These are phyloP conservation scores for Penicillium argentinense DNA, from an alignment of 495 filamentous ascomycete genomes.

Conservation along the genomic window DNA sequence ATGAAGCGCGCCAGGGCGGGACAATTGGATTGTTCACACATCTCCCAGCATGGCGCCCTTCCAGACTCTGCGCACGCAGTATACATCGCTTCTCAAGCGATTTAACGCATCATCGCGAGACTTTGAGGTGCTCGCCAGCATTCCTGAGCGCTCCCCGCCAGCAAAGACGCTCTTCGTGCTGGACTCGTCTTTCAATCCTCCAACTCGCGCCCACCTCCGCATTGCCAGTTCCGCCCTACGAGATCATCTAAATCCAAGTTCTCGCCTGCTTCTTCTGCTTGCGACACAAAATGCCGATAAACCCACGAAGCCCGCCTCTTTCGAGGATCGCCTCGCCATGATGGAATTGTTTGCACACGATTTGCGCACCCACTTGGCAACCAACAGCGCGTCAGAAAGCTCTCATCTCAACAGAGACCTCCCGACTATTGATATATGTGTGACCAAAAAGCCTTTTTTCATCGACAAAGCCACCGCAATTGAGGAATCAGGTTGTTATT, in stretches of 20 bases:
- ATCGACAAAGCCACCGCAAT: conserved; percentile 79
- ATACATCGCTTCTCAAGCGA: conserved; percentile 49
- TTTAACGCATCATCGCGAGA: conserved; percentile 56
- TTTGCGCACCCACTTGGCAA: conserved; percentile 39
- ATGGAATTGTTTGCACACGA: conserved; percentile 80
- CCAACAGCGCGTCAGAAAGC: conserved; percentile 3
- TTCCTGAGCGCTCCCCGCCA: conserved; percentile 34
- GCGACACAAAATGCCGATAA: conserved; percentile 95
- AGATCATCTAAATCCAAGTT: conserved; percentile 29
- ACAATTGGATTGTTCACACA: too few relatives aligned
- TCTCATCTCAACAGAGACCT: conserved; percentile 18
- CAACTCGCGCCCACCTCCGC: conserved; percentile 75
- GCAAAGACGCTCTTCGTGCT: conserved; percentile 70
- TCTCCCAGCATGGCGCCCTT: conserved; percentile 43
- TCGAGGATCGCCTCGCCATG: conserved; percentile 80
- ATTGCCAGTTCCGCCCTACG: conserved; percentile 70
- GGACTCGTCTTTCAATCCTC: conserved; percentile 95
- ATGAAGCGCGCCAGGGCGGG: too few relatives aligned
- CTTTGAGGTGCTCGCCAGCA: conserved; percentile 60
- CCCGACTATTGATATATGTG: conserved; percentile 68
- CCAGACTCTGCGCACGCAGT: conserved; percentile 31
- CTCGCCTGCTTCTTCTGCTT: conserved; percentile 75
- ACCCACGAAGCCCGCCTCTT: conserved; percentile 74
- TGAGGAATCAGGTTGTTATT: conserved; percentile 51
- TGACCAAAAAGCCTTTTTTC: conserved; percentile 83